Percentiles rank a stretch among this genome's conserved stretches.
Conservation (phyloP, 257 asterid genomes). For the Plantago elongata region DNA sequence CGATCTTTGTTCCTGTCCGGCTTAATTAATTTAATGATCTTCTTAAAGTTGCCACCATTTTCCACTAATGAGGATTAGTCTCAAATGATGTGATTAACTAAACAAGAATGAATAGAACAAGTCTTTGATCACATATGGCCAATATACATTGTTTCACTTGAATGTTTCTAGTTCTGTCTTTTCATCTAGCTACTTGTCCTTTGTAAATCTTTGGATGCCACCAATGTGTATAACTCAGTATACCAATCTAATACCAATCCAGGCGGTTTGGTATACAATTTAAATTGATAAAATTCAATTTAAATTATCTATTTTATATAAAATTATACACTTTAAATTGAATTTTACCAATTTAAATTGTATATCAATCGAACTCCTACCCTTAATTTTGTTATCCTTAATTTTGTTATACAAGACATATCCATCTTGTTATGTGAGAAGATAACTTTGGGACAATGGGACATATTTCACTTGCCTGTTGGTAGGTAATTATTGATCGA, state of each 20-base stretch:
- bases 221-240: neutral
- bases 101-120: neutral
- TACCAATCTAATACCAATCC: no score
- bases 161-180: neutral
- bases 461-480: conserved; percentile 8
- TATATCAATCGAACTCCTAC: no score
- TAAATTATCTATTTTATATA: no score
- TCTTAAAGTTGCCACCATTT: neutral
- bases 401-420: neutral
- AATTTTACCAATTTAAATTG: no score
- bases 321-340: no score
- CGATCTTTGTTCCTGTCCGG: no score
- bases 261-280: no score
- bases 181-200: neutral
- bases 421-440: neutral
- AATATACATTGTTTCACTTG: neutral
- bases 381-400: no score
- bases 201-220: conserved; percentile 3
- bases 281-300: no score
- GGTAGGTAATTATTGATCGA: conserved; percentile 20
- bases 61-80: neutral
- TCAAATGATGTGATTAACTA: neutral
- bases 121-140: conserved; percentile 5
- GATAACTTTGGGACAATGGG: neutral
- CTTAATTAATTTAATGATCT: no score